phyloP scores from a whole-genome alignment of 2,329 filamentous ascomycete species.

The Penicillium sp. region DNA sequence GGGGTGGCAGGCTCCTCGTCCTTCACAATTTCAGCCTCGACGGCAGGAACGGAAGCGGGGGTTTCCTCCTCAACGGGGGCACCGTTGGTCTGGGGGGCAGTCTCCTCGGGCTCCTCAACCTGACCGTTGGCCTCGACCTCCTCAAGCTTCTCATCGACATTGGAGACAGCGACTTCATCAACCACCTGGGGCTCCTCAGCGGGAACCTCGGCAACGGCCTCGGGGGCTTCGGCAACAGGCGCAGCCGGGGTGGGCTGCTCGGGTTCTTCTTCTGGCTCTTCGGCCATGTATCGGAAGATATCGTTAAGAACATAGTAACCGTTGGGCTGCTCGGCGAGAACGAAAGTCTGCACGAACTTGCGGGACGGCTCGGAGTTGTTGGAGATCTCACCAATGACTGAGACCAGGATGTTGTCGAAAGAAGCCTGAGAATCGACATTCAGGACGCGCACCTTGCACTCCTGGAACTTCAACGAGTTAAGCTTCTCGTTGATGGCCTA shows the following conservation, averaged over 20 bases:
- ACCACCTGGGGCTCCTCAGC: conserved; percentile 35
- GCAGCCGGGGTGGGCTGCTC: conserved; percentile 39
- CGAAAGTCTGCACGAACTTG: conserved; percentile 97
- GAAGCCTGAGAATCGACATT: conserved; percentile 97
- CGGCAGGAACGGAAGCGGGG: conserved; percentile 29
- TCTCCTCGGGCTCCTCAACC: conserved; percentile 31
- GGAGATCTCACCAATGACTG: conserved; percentile 96
- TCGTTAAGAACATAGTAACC: conserved; percentile 99
- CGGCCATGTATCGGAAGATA: conserved; percentile 90
- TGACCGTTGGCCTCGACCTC: conserved; percentile 55
- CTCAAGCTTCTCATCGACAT: conserved; percentile 75
- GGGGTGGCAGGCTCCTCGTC: conserved; percentile 67
- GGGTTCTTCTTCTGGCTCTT: conserved; percentile 64
- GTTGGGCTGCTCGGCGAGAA: conserved; percentile 91
- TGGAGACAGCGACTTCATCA: conserved; percentile 48
- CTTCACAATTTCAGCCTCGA: conserved; percentile 44
- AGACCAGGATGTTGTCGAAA: conserved; percentile 90
- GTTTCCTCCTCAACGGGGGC: conserved; percentile 24
- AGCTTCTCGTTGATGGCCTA: conserved; percentile 94
- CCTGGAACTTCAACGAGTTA: conserved; percentile 87
- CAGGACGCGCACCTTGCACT: conserved; percentile 96
- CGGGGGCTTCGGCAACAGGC: conserved; percentile 47
- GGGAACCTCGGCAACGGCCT: conserved; percentile 27
- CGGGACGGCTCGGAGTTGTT: conserved; percentile 88
- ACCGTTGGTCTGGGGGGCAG: conserved; percentile 40